Percentiles rank a stretch among this genome's conserved stretches.
Conservation (phyloP, 2,329 filamentous ascomycete genomes). For the Madurella fahalii region DNA sequence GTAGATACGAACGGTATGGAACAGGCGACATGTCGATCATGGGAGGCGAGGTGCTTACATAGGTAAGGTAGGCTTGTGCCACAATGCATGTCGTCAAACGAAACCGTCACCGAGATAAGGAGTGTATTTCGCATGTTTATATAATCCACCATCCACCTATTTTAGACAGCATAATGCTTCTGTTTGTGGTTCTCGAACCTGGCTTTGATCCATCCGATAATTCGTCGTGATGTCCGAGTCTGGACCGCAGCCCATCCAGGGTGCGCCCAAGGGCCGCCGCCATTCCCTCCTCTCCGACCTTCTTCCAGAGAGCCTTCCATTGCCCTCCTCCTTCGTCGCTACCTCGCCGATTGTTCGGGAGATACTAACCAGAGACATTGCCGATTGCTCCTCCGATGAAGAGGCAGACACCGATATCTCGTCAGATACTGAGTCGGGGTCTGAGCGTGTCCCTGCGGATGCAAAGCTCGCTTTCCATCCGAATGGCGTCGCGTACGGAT, state of each 20-base stretch:
- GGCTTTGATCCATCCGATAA: no score
- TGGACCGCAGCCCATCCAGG: constrained; percentile 6
- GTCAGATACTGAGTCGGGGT: background rate
- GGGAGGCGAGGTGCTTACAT: no score
- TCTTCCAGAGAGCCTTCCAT: constrained; percentile 16
- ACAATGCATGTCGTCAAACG: no score
- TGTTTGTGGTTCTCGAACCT: no score
- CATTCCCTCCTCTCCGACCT: constrained; percentile 20
- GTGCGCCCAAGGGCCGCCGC: constrained; percentile 11
- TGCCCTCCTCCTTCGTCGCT: constrained; percentile 18
- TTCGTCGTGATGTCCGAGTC: no score
- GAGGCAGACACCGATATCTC: background rate
- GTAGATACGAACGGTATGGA: no score
- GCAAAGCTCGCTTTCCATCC: constrained; percentile 26
- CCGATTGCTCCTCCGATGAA: constrained; percentile 23
- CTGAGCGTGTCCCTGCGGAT: constrained; percentile 1
- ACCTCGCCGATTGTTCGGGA: constrained; percentile 23
- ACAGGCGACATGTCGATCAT: no score
- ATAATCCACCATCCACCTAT: no score
- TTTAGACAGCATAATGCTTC: no score
- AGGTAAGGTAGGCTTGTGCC: no score
- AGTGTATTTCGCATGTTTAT: no score
- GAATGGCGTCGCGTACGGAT: constrained; percentile 24
- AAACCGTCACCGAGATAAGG: no score
- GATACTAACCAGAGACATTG: constrained; percentile 23